phyloP scores from a whole-genome alignment of 2,329 filamentous ascomycete genomes.

The Fusarium dlaminii region DNA sequence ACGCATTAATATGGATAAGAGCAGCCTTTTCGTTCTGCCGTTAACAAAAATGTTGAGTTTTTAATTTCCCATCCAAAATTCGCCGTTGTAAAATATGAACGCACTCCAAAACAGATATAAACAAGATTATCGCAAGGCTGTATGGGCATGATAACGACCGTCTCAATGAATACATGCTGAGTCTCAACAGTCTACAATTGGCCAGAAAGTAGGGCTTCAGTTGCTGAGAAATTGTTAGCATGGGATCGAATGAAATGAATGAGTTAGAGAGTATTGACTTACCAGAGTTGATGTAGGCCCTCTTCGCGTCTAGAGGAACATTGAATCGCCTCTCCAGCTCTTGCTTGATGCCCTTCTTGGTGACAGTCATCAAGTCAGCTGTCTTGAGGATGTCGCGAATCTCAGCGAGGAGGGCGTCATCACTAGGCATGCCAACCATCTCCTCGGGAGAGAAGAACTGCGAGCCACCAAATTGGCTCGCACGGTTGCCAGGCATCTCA shows the following conservation, averaged over 20 bases:
- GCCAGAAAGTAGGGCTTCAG: slow-evolving; percentile 81
- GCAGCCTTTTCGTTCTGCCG: slow-evolving; percentile 11
- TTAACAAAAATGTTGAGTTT: slow-evolving; percentile 37
- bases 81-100: slow-evolving; percentile 21
- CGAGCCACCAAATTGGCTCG: slow-evolving; percentile 69
- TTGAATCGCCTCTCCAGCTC: slow-evolving; percentile 93
- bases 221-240: slow-evolving; percentile 60
- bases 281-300: slow-evolving; percentile 94
- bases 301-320: slow-evolving; percentile 84
- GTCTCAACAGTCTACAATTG: slow-evolving; percentile 65
- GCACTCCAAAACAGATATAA: slow-evolving; percentile 13
- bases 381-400: slow-evolving; percentile 93
- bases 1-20: slow-evolving; percentile 41
- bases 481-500: slow-evolving; percentile 68
- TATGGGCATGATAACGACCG: slow-evolving; percentile 29
- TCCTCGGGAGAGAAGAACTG: slow-evolving; percentile 72
- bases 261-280: slow-evolving; percentile 46
- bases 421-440: slow-evolving; percentile 79
- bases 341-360: slow-evolving; percentile 96
- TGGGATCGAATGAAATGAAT: neutral
- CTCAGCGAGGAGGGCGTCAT: slow-evolving; percentile 90
- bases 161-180: slow-evolving; percentile 15
- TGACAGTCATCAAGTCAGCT: slow-evolving; percentile 96
- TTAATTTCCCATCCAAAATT: slow-evolving; percentile 37
- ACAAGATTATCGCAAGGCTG: slow-evolving; percentile 25